Evolutionary conservation across 208 protist genomes (phyloP).

Genomic region (Wallacemonas sp.): DNA sequence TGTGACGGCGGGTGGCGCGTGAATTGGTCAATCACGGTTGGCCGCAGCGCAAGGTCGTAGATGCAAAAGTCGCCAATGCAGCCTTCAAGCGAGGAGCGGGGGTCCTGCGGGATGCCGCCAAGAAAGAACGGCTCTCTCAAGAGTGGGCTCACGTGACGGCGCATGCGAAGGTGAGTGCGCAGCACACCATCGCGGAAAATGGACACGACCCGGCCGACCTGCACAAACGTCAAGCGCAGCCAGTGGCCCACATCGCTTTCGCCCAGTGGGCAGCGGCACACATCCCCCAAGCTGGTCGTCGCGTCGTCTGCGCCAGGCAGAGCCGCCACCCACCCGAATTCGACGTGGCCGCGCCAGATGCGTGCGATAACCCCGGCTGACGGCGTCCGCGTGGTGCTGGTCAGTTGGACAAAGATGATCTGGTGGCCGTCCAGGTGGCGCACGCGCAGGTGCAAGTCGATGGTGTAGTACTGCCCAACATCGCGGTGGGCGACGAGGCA

Average conservation of each 20-base stretch:
- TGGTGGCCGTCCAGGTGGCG: constrained; percentile 51
- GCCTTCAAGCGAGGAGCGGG: constrained; percentile 47
- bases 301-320: constrained; percentile 21
- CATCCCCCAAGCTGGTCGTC: constrained; percentile 12
- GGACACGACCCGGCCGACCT: constrained; percentile 47
- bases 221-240: constrained; percentile 78
- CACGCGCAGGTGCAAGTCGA: constrained; percentile 65
- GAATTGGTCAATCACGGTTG: constrained; percentile 55
- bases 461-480: constrained; percentile 64
- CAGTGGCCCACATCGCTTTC: constrained; percentile 41
- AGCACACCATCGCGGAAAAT: constrained; percentile 70
- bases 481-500: constrained; percentile 38
- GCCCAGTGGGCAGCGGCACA: constrained; percentile 38
- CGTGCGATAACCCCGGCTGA: constrained; percentile 47
- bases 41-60: constrained; percentile 63
- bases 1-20: constrained; percentile 32
- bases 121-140: constrained; percentile 65
- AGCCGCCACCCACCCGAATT: constrained; percentile 61
- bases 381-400: not conserved
- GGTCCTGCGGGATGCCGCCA: constrained; percentile 49
- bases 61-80: constrained; percentile 75
- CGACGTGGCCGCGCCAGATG: constrained; percentile 36
- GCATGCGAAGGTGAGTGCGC: constrained; percentile 35
- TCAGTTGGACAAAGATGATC: constrained; percentile 68
- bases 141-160: constrained; percentile 28